phyloP scores from a whole-genome alignment of 257 asterid species.

The Cruciata laevipes region DNA sequence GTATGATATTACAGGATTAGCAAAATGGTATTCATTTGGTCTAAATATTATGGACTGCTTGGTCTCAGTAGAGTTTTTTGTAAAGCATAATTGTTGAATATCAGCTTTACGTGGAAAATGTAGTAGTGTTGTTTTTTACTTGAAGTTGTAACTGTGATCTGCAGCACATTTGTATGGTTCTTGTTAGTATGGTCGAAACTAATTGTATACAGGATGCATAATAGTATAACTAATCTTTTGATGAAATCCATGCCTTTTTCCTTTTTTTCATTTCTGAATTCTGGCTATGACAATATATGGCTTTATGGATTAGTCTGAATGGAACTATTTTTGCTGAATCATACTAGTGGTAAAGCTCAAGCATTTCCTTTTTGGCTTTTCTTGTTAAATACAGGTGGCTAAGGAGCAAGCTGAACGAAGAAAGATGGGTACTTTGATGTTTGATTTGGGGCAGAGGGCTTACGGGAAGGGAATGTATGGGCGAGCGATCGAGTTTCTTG shows the following conservation, averaged over 20 bases:
- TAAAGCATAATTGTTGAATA: neutral
- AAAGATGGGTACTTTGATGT: constrained; percentile 83
- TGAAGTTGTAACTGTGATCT: neutral
- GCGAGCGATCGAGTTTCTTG: constrained; percentile 93
- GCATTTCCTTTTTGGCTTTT: constrained; percentile 11
- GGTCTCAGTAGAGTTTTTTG: neutral
- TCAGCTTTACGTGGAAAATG: neutral
- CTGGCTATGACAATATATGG: neutral
- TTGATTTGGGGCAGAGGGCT: constrained; percentile 86
- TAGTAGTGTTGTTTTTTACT: neutral
- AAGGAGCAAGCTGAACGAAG: constrained; percentile 92
- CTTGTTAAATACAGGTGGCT: constrained; percentile 52
- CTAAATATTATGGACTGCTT: neutral
- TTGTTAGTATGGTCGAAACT: too few relatives aligned
- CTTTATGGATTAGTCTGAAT: neutral
- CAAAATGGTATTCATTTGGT: neutral
- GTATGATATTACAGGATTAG: neutral
- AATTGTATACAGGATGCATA: neutral
- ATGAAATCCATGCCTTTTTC: neutral
- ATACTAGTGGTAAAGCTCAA: neutral
- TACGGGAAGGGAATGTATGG: constrained; percentile 86
- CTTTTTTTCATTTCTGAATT: too few relatives aligned
- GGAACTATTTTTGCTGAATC: neutral
- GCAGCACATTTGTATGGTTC: neutral
- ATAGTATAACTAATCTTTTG: neutral